Evolutionary conservation across 2,329 filamentous ascomycete genomes (phyloP).

Genomic region (Botrytis paeoniae): DNA sequence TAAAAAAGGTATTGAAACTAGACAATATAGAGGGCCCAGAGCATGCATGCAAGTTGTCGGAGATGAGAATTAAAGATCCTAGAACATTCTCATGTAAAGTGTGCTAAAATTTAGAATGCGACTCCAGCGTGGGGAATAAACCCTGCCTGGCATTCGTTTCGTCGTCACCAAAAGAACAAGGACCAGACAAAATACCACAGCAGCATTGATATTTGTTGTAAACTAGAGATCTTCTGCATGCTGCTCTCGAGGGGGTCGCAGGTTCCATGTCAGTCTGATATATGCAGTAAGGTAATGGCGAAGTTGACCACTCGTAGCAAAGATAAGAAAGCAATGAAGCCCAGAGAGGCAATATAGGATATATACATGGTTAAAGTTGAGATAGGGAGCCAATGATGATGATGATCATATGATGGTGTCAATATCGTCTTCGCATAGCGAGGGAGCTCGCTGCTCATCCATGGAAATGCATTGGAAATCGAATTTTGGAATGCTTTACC

Average conservation of each 20-base stretch:
- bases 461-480: not conserved
- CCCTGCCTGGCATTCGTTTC: not conserved
- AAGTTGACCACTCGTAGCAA: not conserved
- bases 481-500: not conserved
- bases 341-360: not conserved
- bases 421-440: not conserved
- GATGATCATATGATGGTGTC: not conserved
- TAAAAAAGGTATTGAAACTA: not conserved
- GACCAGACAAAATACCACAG: not conserved
- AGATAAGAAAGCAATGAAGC: not conserved
- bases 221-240: not conserved
- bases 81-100: not conserved
- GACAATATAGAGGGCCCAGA: not conserved
- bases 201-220: not conserved
- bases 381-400: not conserved
- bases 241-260: not conserved
- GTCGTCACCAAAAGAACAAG: not conserved
- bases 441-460: not conserved
- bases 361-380: not conserved
- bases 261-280: not conserved
- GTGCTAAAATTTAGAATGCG: not conserved
- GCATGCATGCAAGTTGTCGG: not conserved
- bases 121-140: not conserved
- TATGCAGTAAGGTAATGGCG: not conserved
- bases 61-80: constrained; percentile 6